Base-by-base conservation (phyloP, 2,329 filamentous ascomycete species). In the Harringtonia aguacate region DNA sequence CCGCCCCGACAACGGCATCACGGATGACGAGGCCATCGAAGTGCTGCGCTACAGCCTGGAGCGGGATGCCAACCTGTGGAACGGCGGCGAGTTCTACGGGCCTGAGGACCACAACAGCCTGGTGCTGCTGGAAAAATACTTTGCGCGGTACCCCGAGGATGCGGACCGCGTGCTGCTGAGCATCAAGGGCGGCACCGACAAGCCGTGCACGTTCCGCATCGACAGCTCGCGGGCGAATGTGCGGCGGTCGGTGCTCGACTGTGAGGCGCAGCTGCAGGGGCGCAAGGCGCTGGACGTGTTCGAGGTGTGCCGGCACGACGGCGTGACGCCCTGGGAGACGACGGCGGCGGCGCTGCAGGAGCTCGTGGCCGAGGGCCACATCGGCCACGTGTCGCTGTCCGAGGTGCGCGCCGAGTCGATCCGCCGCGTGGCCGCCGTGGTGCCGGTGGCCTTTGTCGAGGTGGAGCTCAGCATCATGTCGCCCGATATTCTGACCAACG, bases 31-130 rank as follows among this genome's bases (percentile, higher is more conserved):
- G 48, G 63, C 70, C 31, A 68, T 79, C 48, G 69, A 68, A 36
- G 70, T 74, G 12, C 66, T 84, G 60, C 71, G 72, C 51, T 66
- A 72, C 17, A 64, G 77, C 7, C 56, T 79, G 13, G 50, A 60
- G 21, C 56, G 56, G 12, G 65, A 48, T 44, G 62, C 60, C 53
- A 70, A 61, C 48, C 63, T 71, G 44, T 83, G 78, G 77, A 82
- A 81, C 52, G 77, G 67, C 31, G 79, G 69, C 49, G 77, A 82
- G 55, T 72, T 83, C 55, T 85, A 85, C 61, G 80, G 80, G 33
- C 63, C 66, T 0, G 69, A 71, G 1, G 65, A 74, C 18, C 68
- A 68, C 53, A 80, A 82, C 61, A 64, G 68, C 4, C 58, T 80
- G 48, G 71, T 73, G 20, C 61, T 84, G 9, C 61, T 84, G 27